Evolutionary conservation across 176 grass and related monocot species (phyloP), one percentile per base, ranked within the genome.

Genomic region (Oryza longistaminata): DNA sequence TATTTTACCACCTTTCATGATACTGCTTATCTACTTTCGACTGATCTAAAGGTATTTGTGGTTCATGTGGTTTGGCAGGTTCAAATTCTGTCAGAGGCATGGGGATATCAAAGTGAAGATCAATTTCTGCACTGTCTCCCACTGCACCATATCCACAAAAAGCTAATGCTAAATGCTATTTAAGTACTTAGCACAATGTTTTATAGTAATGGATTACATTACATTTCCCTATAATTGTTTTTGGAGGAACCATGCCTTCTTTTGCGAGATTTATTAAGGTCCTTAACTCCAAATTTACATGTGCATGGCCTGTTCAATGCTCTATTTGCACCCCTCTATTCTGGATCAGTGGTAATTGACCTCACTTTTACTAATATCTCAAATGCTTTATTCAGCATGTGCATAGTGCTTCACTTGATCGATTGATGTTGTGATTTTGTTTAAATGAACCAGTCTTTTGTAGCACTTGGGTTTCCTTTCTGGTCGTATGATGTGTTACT

Each of bases 291-390:
- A 69, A 83, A 11, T 77, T 77, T 95, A 98, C 96, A 98, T 92
- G 93, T 98, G 3, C 96, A 98, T 90, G 96, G 96, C 27, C 90
- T 98, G 80, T 98, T 98, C 91, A 98, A 98, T 85, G 91, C 93
- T 78, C 83, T 98, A 83, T 81, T 98, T 78, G 93, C 96, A 25
- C 93, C 96, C 42, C 91, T 98, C 67, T 98, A 98, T 83, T 92
- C 96, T 21, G 96, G 96, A 93, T 85, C 91, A 76, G 88, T 92
- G 93, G 96, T 95, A 93, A 91, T 17, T 85, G 15, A 24, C 60
- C 61, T 71, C 22, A 77, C 13, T 88, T 87, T 14, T 80, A 24
- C 9, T 58, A 37, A 39, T 81, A 44, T 66, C 48, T 45, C 81
- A 75, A 82, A 49, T 73, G 49, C 22, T 73, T 61, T 26, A 21